Base-by-base conservation (phyloP, 345 rosid genomes). In the Populus nigra region DNA sequence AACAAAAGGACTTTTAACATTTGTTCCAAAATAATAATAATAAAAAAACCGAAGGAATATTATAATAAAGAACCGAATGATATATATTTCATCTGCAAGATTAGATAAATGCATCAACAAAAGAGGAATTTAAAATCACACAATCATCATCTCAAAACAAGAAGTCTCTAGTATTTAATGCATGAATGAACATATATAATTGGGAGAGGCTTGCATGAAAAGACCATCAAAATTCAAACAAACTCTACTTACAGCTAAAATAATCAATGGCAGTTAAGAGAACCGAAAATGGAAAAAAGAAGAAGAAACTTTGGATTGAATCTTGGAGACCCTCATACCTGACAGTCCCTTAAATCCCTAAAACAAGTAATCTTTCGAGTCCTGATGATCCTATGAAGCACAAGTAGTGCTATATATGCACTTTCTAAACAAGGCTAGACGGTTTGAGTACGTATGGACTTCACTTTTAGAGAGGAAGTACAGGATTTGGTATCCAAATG, bases 271-370 rank as follows among this genome's bases (percentile, higher is more conserved):
- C 73, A 78, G 61, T 61, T 5, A 66, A 82, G 81, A 80, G 41
- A 72, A 17, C 74, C 74, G 83, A 33, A 8, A 53, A 35, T 55
- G 74, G 31, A 53, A 39, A 81, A 1, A 71, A 73, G 7, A 0
- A 8, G 8, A 61, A 61, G 12, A 61, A 61, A 18, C 3, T 18
- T 8, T 4, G 25, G 65, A 61, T 20, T 20, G 79, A 78, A 49
- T 73, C 50, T 49, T 35, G 63, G 76, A 84, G 69, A 78, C 35
- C 84, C 77, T 61, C 71, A 72, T 78, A 78, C 87, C 88, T 79
- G 13, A 29, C 83, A 63, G 76, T 73, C 38, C 68, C 82, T 85
- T 41, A 81, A 85, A 82, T 75, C 71, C 85, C 73, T 50, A 76
- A 53, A 78, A 61, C 78, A 73, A 53, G 75, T 47, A 29, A 47